Conservation (phyloP, 2,329 filamentous ascomycete species). For the Diaporthe caulivora region DNA sequence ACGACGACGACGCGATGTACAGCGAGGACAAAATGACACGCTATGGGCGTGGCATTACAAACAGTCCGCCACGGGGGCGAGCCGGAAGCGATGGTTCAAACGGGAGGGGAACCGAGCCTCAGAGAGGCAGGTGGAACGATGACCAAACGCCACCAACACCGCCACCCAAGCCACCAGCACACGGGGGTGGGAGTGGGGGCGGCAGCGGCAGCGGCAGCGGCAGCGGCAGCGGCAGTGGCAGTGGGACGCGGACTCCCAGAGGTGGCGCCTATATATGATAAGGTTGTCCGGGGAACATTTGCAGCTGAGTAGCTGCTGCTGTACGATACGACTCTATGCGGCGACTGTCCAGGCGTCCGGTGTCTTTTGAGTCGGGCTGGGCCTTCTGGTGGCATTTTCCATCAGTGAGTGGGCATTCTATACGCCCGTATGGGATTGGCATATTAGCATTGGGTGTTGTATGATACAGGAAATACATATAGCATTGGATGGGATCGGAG, state of each 20-base stretch:
- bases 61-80: slow-evolving; percentile 47
- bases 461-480: slow-evolving; percentile 3
- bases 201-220: slow-evolving; percentile 19
- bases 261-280: slow-evolving; percentile 13
- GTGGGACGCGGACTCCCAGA: slow-evolving; percentile 24
- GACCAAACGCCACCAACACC: slow-evolving; percentile 31
- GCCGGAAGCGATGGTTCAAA: slow-evolving; percentile 43
- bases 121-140: slow-evolving; percentile 45
- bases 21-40: slow-evolving; percentile 48
- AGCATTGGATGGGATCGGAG: neutral
- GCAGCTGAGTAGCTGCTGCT: slow-evolving; percentile 6
- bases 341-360: slow-evolving; percentile 14
- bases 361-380: neutral
- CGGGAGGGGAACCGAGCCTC: slow-evolving; percentile 45
- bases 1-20: slow-evolving; percentile 47
- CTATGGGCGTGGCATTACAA: slow-evolving; percentile 59
- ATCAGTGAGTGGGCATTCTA: neutral
- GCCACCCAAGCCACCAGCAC: slow-evolving; percentile 34
- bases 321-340: slow-evolving; percentile 12
- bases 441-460: slow-evolving; percentile 20
- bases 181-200: slow-evolving; percentile 21
- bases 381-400: slow-evolving; percentile 18
- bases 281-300: neutral
- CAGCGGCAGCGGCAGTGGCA: slow-evolving; percentile 7
- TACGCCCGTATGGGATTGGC: neutral